These are phyloP conservation scores for Crotalaria pallida DNA, from an alignment of 306 rosid species.

Conservation along the genomic window DNA sequence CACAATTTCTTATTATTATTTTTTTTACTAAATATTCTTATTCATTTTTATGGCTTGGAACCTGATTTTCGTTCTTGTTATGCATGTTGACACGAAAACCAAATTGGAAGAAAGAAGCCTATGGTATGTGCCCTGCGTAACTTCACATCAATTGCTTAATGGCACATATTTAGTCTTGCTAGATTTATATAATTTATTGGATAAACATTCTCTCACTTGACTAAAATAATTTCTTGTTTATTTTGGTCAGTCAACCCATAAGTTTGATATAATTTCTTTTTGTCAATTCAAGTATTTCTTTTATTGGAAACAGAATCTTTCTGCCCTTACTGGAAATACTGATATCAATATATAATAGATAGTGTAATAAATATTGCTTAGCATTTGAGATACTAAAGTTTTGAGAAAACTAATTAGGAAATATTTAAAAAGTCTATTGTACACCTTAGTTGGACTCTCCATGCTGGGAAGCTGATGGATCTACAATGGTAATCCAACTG, in stretches of 20 bases:
- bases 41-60: constrained; percentile 38
- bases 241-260: constrained; percentile 9
- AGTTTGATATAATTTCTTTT: neutral
- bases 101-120: constrained; percentile 76
- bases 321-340: neutral
- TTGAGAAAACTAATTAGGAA: neutral
- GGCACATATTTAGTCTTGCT: neutral
- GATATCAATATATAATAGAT: neutral
- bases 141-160: constrained; percentile 6
- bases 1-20: neutral
- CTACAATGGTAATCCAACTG: neutral
- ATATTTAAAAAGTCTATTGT: neutral
- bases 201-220: neutral
- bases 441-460: neutral
- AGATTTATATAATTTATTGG: constrained; percentile 5
- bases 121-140: constrained; percentile 55
- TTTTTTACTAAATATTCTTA: constrained; percentile 10
- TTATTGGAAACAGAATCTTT: neutral
- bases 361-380: neutral
- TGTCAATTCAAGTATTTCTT: neutral
- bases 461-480: neutral
- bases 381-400: neutral
- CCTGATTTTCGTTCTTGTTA: constrained; percentile 31
- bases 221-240: neutral
- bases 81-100: constrained; percentile 31